A percentile compares a stretch with the other conserved stretches of the same genome.
Conservation (phyloP, 2,329 filamentous ascomycete genomes). For the Sporothrix brunneoviolacea region DNA sequence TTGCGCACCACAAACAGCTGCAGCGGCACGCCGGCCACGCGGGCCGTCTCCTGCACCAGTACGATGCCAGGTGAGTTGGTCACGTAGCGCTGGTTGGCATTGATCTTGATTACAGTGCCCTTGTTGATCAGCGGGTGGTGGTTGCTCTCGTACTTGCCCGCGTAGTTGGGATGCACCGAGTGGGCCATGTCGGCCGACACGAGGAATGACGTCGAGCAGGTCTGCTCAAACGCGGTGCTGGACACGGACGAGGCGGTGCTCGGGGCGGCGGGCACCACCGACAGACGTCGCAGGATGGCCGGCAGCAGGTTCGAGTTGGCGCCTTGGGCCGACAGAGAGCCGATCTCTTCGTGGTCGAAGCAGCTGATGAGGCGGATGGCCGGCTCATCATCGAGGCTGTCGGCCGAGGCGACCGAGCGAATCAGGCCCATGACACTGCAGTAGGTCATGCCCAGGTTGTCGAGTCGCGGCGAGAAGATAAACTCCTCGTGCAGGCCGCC, state of each 20-base stretch:
- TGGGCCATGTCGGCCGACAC: conserved; percentile 98
- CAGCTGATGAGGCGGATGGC: conserved; percentile 86
- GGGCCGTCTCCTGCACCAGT: conserved; percentile 80
- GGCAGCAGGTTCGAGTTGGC: conserved; percentile 90
- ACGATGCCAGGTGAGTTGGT: conserved; percentile 96
- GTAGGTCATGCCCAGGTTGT: conserved; percentile 96
- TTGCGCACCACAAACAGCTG: conserved; percentile 96
- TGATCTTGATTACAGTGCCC: conserved; percentile 94
- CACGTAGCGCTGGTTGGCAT: conserved; percentile 93
- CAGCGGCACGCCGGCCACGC: conserved; percentile 67
- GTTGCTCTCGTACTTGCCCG: conserved; percentile 80
- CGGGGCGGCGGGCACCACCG: conserved; percentile 58
- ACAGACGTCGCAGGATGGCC: conserved; percentile 77
- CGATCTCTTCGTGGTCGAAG: conserved; percentile 98
- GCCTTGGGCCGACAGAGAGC: conserved; percentile 84
- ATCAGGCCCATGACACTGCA: conserved; percentile 84
- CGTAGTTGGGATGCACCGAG: conserved; percentile 91
- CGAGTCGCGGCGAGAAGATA: conserved; percentile 89
- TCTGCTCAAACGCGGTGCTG: conserved; percentile 86
- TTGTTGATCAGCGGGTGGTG: conserved; percentile 95
- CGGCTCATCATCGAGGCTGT: conserved; percentile 57
- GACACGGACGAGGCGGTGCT: conserved; percentile 44
- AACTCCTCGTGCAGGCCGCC: conserved; percentile 90
- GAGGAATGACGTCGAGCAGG: conserved; percentile 82
- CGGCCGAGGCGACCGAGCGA: conserved; percentile 59